These are phyloP conservation scores for Diaporthe citriasiana DNA, from an alignment of 2,329 filamentous ascomycete species.

Conservation along the genomic window DNA sequence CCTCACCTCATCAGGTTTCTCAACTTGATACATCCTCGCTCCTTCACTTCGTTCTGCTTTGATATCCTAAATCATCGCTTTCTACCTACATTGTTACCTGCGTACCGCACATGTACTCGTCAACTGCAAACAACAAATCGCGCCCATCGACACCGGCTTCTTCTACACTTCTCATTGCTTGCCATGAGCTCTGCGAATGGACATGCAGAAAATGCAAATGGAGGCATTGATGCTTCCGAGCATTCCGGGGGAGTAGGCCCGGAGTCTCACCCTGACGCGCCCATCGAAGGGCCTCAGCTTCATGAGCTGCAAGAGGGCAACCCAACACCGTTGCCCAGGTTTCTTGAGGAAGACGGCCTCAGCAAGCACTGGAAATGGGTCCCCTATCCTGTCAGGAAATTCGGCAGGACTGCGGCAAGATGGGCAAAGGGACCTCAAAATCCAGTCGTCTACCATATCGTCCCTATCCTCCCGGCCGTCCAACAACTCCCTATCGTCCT, in stretches of 20 bases:
- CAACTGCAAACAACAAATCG: background rate
- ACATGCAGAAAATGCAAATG: constrained; percentile 33
- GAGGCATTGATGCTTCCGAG: constrained; percentile 30
- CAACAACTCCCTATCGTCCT: constrained; percentile 77
- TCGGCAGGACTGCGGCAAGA: constrained; percentile 56
- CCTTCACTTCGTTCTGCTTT: background rate
- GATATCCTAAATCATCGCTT: background rate
- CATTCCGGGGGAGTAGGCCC: constrained; percentile 6
- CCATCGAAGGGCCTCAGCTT: constrained; percentile 53
- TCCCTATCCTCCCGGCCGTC: constrained; percentile 73
- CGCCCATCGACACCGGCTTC: background rate
- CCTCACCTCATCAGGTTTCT: background rate
- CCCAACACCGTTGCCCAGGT: constrained; percentile 68
- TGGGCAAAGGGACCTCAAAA: constrained; percentile 72
- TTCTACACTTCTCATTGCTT: background rate
- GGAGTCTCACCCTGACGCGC: constrained; percentile 49
- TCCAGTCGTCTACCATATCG: constrained; percentile 66
- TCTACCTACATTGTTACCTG: background rate
- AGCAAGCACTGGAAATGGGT: constrained; percentile 71
- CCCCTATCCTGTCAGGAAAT: constrained; percentile 67
- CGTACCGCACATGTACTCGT: background rate
- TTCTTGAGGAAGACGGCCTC: constrained; percentile 68
- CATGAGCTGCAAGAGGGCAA: constrained; percentile 62
- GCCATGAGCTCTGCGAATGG: constrained; percentile 38
- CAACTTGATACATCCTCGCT: background rate